Conservation (phyloP, 345 rosid species). For the Trapa bicornis region DNA sequence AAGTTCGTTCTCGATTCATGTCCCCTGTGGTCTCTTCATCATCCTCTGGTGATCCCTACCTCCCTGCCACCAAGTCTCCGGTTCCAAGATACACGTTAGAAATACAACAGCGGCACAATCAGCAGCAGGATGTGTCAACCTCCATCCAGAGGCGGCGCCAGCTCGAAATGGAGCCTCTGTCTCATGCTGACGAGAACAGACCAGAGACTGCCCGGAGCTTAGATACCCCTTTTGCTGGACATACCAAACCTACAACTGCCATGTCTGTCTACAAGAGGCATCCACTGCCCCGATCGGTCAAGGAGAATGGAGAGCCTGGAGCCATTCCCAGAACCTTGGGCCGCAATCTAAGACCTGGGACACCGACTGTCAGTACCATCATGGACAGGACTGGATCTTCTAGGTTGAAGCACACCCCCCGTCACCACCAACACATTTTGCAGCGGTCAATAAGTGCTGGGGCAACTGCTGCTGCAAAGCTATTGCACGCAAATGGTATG, state of each 20-base stretch:
- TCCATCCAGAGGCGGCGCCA: conserved; percentile 44
- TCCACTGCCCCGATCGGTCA: conserved; percentile 20
- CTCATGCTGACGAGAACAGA: conserved; percentile 31
- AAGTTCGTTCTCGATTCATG: conserved; percentile 77
- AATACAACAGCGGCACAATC: conserved; percentile 9
- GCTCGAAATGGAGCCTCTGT: conserved; percentile 23
- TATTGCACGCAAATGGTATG: conserved; percentile 40
- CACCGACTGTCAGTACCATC: conserved; percentile 17
- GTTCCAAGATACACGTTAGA: conserved; percentile 3
- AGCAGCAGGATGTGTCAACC: conserved; percentile 21
- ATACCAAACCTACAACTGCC: conserved; percentile 3
- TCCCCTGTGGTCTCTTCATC: conserved; percentile 36
- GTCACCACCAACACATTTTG: conserved; percentile 1
- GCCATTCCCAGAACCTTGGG: neutral
- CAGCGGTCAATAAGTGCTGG: conserved; percentile 20
- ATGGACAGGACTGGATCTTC: conserved; percentile 16
- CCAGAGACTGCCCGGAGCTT: conserved; percentile 33
- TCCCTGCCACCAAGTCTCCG: conserved; percentile 26
- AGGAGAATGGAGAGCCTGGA: conserved; percentile 20
- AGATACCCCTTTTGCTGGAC: conserved; percentile 29
- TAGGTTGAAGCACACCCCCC: conserved; percentile 14
- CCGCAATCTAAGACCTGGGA: conserved; percentile 14
- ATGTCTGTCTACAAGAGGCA: conserved; percentile 15
- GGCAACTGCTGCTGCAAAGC: conserved; percentile 51
- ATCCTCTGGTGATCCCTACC: conserved; percentile 31